Base-by-base conservation (phyloP, 176 grass and related monocot species). In the Bonia amplexicaulis region DNA sequence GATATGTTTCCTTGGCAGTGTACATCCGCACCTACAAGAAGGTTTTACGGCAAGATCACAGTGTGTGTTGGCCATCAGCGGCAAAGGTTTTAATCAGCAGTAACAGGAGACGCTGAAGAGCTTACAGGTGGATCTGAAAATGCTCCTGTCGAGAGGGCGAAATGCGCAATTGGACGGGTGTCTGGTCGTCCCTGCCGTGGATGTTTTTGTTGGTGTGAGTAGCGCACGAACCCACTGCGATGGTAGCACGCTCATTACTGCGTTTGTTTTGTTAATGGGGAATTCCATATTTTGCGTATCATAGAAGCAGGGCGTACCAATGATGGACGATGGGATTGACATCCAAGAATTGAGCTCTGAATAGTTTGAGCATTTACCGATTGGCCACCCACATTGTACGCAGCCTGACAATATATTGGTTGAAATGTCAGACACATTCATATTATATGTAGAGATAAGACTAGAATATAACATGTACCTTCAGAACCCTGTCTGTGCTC, bases 51-150 rank as follows among this genome's bases (percentile, higher is more conserved):
- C 49, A 1, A 51, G 60, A 26, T 42, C 6, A 20, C 60, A 5
- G 6, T 3, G 26, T 19, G 57, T 20, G 40, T 29, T 15, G 60
- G 60, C 1, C 33, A 70, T 57, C 42, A 17, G n/a, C 35, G 58
- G 5, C 0, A 41, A 68, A 3, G 1, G 51, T 44, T 35, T 35
- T 12, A 65, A n/a, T n/a, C n/a, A 68, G 22, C 62, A 6, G 19
- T 23, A 53, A n/a, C n/a, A n/a, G n/a, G n/a, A n/a, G n/a, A n/a
- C n/a, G n/a, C n/a, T 10, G n/a, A n/a, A 52, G 42, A 35, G 40
- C 85, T 87, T 92, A 99, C 97, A 7, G 88, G 87, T 69, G 97
- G 97, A 19, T 99, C 97, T 8, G 97, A 99, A 78, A 88, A 92
- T 69, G 97, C 57, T 25, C 97, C 97, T 3, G 93, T 94, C 2